Conservation (phyloP, 345 rosid species). For the Microthlaspi erraticum region DNA sequence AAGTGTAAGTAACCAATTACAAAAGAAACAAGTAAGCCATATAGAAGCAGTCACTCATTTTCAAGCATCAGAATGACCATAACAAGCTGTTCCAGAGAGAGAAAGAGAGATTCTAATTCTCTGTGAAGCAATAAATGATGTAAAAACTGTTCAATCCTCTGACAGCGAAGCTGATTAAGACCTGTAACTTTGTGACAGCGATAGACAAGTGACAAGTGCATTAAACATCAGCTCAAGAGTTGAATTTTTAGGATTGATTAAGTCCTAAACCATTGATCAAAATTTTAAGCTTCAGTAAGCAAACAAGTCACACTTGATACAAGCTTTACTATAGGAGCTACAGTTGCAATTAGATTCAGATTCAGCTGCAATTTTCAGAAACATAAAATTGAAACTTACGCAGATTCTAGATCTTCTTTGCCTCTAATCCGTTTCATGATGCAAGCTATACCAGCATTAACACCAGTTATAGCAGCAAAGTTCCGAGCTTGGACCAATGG, state of each 20-base stretch:
- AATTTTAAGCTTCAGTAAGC: neutral
- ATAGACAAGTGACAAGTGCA: conserved; percentile 12
- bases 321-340: neutral
- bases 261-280: conserved; percentile 10
- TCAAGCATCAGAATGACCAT: conserved; percentile 2
- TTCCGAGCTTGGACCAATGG: conserved; percentile 96
- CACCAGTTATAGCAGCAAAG: conserved; percentile 92
- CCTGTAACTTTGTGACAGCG: neutral
- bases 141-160: neutral
- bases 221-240: neutral
- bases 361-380: neutral
- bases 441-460: conserved; percentile 85
- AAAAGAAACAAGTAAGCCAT: no score
- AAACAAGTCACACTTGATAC: conserved; percentile 20
- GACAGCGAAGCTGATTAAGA: conserved; percentile 21
- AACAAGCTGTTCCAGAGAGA: conserved; percentile 4
- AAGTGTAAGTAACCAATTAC: no score
- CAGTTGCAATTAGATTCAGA: neutral
- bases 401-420: conserved; percentile 90
- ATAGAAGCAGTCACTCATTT: neutral
- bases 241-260: neutral
- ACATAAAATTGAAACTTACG: conserved; percentile 49
- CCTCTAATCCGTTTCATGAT: conserved; percentile 92
- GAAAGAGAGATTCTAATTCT: neutral
- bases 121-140: conserved; percentile 4